These are phyloP conservation scores for Spiraea crenata DNA, from an alignment of 331 rosid genomes.

Conservation along the genomic window DNA sequence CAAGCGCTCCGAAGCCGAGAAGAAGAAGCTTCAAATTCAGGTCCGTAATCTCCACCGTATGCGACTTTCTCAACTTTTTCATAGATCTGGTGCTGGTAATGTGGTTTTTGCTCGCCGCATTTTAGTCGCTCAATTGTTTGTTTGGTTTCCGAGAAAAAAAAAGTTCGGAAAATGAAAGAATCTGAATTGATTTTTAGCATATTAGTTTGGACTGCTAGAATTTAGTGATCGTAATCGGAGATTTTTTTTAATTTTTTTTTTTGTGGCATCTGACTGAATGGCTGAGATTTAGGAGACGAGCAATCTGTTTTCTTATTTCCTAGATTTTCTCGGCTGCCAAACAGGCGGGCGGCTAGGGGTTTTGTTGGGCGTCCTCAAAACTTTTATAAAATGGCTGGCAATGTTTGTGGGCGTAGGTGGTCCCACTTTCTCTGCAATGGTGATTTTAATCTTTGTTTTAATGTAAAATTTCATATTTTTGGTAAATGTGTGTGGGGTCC, in stretches of 20 bases:
- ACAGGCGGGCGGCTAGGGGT: neutral
- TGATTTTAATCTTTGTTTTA: too few species aligned
- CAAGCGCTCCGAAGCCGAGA: conserved; percentile 47
- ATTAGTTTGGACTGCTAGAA: neutral
- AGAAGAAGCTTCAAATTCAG: conserved; percentile 51
- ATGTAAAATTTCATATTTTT: too few species aligned
- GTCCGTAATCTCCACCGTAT: conserved; percentile 16
- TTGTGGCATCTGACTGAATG: neutral
- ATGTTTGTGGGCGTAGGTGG: neutral
- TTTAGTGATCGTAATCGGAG: neutral
- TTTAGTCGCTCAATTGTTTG: neutral
- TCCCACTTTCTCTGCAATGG: neutral
- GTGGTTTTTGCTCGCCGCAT: neutral
- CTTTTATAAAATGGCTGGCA: neutral
- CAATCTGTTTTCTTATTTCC: neutral
- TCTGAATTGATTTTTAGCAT: neutral
- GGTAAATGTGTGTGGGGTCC: too few species aligned
- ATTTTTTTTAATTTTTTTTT: neutral
- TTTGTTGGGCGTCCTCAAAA: neutral
- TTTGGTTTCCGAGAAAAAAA: neutral
- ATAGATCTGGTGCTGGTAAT: neutral
- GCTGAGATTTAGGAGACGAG: neutral
- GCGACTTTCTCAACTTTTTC: too few species aligned
- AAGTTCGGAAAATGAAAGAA: neutral
- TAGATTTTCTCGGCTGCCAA: conserved; percentile 15